Conservation (phyloP, 2,329 filamentous ascomycete species). For the Penicillium sp. region DNA sequence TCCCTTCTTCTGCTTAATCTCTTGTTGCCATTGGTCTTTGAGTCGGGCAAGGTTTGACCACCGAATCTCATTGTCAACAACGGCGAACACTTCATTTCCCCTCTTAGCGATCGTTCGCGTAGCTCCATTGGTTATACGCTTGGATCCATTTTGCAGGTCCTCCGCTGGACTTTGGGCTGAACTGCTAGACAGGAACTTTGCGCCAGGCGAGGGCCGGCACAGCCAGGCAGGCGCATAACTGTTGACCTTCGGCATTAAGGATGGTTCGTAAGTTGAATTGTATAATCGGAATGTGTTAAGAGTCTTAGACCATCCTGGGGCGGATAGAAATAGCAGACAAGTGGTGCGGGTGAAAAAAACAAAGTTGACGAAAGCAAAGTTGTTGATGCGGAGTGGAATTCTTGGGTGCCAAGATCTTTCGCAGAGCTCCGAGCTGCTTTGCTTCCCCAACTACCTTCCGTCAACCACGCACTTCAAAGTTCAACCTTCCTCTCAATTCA, state of each 20-base stretch:
- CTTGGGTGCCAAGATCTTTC: constrained; percentile 24
- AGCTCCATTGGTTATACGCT: constrained; percentile 38
- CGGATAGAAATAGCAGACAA: neutral
- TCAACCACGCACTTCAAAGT: constrained; percentile 1
- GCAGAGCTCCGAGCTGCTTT: constrained; percentile 25
- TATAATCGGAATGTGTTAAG: neutral
- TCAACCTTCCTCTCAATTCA: constrained; percentile 1
- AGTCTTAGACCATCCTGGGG: constrained; percentile 10
- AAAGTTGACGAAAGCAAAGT: constrained; percentile 8
- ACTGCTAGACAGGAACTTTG: constrained; percentile 67
- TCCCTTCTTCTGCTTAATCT: constrained; percentile 34
- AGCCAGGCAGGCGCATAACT: constrained; percentile 88
- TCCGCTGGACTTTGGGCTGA: constrained; percentile 42
- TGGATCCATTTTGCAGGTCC: constrained; percentile 26
- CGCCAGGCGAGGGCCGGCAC: constrained; percentile 70
- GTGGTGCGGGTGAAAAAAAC: neutral
- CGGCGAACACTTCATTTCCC: constrained; percentile 84
- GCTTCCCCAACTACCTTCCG: constrained; percentile 15
- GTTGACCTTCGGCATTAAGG: constrained; percentile 76
- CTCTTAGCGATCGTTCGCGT: constrained; percentile 70
- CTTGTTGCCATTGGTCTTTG: constrained; percentile 60
- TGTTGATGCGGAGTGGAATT: constrained; percentile 25
- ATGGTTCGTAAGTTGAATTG: neutral
- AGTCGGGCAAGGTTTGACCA: constrained; percentile 83
- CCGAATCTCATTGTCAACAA: constrained; percentile 82